Percentiles rank a stretch among this genome's conserved stretches.
These are phyloP conservation scores for Candida patagonica DNA, from an alignment of 805 yeast genomes.

Conservation along the genomic window DNA sequence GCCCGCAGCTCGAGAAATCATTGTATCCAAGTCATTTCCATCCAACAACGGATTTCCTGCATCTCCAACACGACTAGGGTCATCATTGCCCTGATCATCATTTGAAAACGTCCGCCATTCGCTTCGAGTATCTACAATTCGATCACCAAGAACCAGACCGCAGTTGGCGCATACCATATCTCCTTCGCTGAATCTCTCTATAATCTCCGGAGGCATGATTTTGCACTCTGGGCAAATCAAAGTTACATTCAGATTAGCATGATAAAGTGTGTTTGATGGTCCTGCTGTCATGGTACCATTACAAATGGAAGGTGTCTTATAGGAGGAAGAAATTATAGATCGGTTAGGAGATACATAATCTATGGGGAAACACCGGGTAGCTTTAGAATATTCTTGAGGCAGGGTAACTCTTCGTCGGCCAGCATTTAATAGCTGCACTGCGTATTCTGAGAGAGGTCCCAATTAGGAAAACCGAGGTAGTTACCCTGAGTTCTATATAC, in stretches of 20 bases:
- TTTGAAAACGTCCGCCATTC: constrained; percentile 99
- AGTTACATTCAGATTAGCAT: constrained; percentile 63
- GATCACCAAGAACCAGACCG: constrained; percentile 86
- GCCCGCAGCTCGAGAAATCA: constrained; percentile 81
- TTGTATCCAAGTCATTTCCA: constrained; percentile 86
- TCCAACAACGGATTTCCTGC: constrained; percentile 89
- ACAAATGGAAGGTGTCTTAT: too few species aligned
- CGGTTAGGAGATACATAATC: too few species aligned
- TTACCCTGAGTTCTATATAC: too few species aligned
- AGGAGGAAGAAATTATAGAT: too few species aligned
- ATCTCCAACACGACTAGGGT: constrained; percentile 98
- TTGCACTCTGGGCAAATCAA: constrained; percentile 96
- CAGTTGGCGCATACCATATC: constrained; percentile 96
- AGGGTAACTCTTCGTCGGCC: too few species aligned
- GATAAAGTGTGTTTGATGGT: constrained; percentile 16
- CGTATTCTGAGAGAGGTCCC: too few species aligned
- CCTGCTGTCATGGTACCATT: constrained; percentile 5
- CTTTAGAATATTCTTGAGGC: too few species aligned
- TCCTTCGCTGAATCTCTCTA: constrained; percentile 93
- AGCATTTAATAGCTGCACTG: too few species aligned
- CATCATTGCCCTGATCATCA: constrained; percentile 97
- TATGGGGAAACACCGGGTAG: too few species aligned
- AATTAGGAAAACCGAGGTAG: too few species aligned
- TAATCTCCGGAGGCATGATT: constrained; percentile 88
- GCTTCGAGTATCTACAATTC: constrained; percentile 88